Evolutionary conservation across 2,329 filamentous ascomycete genomes (phyloP), one percentile per base, ranked within the genome.

Genomic region (Fusarium bulbicola): DNA sequence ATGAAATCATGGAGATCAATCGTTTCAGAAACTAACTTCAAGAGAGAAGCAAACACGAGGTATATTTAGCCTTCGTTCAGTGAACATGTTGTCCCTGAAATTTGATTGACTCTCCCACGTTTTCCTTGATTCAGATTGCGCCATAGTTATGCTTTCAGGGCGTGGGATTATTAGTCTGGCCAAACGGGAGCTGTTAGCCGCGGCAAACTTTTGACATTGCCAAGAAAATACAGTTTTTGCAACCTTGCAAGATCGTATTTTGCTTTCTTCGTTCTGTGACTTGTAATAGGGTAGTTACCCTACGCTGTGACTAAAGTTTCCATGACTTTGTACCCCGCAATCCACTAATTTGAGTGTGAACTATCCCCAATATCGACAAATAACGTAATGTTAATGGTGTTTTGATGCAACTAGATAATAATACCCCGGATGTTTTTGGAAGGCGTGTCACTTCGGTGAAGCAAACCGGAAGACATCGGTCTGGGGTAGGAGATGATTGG

Each of bases 321-420:
- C 1, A 11, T 68, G 57, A 68, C 36, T 40, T n/a, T 46, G 9
- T 36, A 53, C 36, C 63, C 63, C 40, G 8, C 54, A 53, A 26
- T 16, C 21, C 30, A 11, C 32, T 24, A 67, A 42, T 24, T 68
- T 28, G 16, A 50, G 13, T 20, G 14, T 14, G 30, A 53, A 43
- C 26, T 58, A 45, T 34, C 21, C 21, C 50, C 53, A 50, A 45
- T 68, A 37, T 16, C 32, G 66, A 45, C 13, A 50, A 43, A 66
- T 46, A 53, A 58, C 53, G 68, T 64, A 69, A 50, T 56, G n/a
- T 18, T 37, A 63, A 64, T 54, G 28, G 42, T 34, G 52, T 40
- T 46, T 70, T 60, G 49, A 72, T 36, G 59, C 50, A 69, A 54
- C 68, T 69, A 54, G 66, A 66, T 70, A 46, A 70, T 49, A 10